These are phyloP conservation scores for Quercus tomentella DNA, from an alignment of 331 rosid species.

Conservation along the genomic window DNA sequence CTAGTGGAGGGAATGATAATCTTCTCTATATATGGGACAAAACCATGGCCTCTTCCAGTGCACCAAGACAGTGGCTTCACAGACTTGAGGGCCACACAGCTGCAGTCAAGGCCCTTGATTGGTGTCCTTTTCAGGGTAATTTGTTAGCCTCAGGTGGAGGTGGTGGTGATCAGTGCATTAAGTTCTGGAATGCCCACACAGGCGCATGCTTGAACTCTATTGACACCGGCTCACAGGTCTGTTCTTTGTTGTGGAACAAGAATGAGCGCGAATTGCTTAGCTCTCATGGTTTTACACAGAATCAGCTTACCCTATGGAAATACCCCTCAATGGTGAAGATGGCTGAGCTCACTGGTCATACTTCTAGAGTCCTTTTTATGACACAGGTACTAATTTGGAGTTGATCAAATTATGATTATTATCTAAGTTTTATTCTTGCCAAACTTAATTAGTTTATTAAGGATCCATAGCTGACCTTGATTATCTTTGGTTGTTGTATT, in stretches of 20 bases:
- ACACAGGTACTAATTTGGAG: conserved; percentile 33
- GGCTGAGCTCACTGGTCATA: conserved; percentile 76
- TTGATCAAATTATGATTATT: neutral
- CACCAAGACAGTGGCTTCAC: conserved; percentile 74
- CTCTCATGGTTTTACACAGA: conserved; percentile 66
- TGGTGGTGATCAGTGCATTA: conserved; percentile 67
- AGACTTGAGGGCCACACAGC: conserved; percentile 74
- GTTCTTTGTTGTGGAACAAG: conserved; percentile 78
- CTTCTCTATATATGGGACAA: conserved; percentile 44
- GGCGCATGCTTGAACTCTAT: conserved; percentile 81
- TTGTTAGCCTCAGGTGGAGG: conserved; percentile 80
- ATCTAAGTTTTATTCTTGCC: too few relatives aligned
- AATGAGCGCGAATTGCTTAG: conserved; percentile 81
- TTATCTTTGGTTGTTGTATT: too few relatives aligned
- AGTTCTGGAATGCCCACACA: conserved; percentile 82
- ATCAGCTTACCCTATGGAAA: conserved; percentile 87
- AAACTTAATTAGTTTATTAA: too few relatives aligned
- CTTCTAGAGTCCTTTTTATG: conserved; percentile 73
- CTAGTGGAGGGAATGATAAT: conserved; percentile 47
- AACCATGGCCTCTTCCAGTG: conserved; percentile 49
- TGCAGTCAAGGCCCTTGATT: conserved; percentile 82
- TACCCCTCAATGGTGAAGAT: conserved; percentile 87
- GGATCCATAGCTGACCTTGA: too few relatives aligned
- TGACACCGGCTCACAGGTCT: conserved; percentile 76
- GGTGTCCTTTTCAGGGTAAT: conserved; percentile 88